Conservation (phyloP, 1,284 basidiomycete species). For the Marasmius fiardii region DNA sequence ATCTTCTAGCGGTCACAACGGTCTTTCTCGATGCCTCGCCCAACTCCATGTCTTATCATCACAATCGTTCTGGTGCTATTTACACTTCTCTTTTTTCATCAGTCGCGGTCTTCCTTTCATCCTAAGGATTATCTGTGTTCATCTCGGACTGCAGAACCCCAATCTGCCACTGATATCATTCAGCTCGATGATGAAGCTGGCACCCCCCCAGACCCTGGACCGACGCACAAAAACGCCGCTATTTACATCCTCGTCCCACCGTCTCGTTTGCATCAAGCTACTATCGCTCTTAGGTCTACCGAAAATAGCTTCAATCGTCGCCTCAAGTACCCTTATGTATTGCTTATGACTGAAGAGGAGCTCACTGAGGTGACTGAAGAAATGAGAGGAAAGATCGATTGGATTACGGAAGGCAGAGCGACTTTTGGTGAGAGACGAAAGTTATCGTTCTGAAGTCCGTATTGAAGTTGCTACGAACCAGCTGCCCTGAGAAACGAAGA, state of each 20-base stretch:
- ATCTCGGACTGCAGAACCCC: no score
- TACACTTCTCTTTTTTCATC: no score
- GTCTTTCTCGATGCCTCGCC: no score
- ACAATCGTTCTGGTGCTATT: no score
- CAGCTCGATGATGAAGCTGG: no score
- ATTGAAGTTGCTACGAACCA: background rate
- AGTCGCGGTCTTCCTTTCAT: background rate
- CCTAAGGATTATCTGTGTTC: no score
- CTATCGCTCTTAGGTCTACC: constrained; percentile 23
- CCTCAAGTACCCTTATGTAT: constrained; percentile 26
- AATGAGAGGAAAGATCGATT: constrained; percentile 19
- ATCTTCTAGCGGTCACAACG: no score
- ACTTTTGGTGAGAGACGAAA: constrained; percentile 18
- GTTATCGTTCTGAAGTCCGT: no score
- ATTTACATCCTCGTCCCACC: constrained; percentile 26
- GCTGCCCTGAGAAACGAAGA: constrained; percentile 16
- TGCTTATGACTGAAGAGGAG: constrained; percentile 24
- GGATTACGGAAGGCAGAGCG: constrained; percentile 25
- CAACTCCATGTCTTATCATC: no score
- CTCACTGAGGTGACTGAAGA: constrained; percentile 19
- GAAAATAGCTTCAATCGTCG: constrained; percentile 27
- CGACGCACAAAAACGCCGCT: constrained; percentile 17
- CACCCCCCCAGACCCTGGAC: no score
- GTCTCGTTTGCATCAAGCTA: constrained; percentile 22
- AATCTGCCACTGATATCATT: no score